Evolutionary conservation across 805 yeast genomes (phyloP).

Genomic region (Lipomyces chichibuensis): DNA sequence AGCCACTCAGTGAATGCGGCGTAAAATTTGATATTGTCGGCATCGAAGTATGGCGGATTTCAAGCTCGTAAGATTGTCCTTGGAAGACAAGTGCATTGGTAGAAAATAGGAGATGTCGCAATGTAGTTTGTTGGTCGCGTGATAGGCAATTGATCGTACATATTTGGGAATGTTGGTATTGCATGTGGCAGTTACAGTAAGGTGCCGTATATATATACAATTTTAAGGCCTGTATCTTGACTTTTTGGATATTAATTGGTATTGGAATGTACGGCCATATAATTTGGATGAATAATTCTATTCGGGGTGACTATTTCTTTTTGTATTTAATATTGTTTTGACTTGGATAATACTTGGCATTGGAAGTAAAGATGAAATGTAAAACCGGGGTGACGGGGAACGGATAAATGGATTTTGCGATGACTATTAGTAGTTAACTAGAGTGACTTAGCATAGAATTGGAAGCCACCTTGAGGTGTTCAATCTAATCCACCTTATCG

Average conservation of each 20-base stretch:
- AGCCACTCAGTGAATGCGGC: slow-evolving; percentile 64
- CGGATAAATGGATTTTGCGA: background rate
- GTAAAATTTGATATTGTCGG: slow-evolving; percentile 71
- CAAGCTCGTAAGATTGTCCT: slow-evolving; percentile 8
- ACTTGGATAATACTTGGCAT: background rate
- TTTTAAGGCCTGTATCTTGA: background rate
- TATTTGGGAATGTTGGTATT: background rate
- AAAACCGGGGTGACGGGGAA: background rate
- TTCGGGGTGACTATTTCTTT: background rate
- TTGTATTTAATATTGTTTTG: background rate
- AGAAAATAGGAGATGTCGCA: background rate
- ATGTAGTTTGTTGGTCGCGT: background rate
- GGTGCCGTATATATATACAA: background rate
- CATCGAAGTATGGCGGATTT: slow-evolving; percentile 81
- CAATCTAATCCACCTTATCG: no score
- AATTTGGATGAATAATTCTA: background rate
- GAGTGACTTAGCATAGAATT: background rate
- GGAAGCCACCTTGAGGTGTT: no score
- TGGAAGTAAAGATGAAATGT: background rate
- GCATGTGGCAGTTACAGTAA: background rate
- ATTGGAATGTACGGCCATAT: background rate
- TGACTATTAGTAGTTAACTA: background rate
- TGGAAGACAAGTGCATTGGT: background rate
- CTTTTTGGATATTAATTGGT: background rate
- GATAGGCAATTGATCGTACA: background rate